Percentiles rank a stretch among this genome's conserved stretches.
Evolutionary conservation across 1,139 yeast genomes (phyloP).

Genomic region (Entelexis sorbosivorans): DNA sequence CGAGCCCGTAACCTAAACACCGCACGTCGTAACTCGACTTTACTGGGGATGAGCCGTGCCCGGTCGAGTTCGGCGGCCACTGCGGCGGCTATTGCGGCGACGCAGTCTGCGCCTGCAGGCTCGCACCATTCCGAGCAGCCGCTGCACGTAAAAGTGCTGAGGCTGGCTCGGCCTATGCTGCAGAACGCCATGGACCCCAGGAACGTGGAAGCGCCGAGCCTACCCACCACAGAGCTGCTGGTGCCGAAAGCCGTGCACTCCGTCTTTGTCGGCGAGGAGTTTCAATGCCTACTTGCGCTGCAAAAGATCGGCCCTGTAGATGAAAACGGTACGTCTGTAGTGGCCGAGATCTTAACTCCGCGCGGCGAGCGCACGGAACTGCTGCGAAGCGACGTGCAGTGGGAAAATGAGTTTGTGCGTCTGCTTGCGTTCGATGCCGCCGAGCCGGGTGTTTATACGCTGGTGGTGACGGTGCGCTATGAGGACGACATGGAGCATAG

Average conservation of each 20-base stretch:
- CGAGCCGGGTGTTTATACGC: conserved; percentile 28
- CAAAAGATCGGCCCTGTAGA: neutral
- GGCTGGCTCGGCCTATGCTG: conserved; percentile 27
- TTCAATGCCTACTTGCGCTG: conserved; percentile 17
- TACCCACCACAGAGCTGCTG: conserved; percentile 17
- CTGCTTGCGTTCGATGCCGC: conserved; percentile 27
- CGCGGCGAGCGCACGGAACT: conserved; percentile 21
- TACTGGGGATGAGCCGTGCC: conserved; percentile 1
- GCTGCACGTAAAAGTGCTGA: conserved; percentile 26
- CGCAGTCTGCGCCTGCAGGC: neutral
- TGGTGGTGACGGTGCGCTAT: conserved; percentile 26
- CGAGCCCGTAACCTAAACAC: neutral
- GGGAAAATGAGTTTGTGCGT: conserved; percentile 18
- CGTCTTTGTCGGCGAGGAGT: conserved; percentile 22
- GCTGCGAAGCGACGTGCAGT: neutral
- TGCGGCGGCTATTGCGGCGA: neutral
- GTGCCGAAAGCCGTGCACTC: conserved; percentile 16
- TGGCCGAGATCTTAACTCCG: conserved; percentile 21
- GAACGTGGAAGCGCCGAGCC: conserved; percentile 15
- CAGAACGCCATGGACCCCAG: conserved; percentile 14
- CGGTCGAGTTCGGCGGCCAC: neutral
- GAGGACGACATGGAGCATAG: conserved; percentile 16
- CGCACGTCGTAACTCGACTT: conserved; percentile 5
- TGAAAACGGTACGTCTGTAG: conserved; percentile 18
- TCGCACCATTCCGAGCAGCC: conserved; percentile 4